phyloP scores from a whole-genome alignment of 1,284 basidiomycete genomes.

The Ceratobasidium sp. region DNA sequence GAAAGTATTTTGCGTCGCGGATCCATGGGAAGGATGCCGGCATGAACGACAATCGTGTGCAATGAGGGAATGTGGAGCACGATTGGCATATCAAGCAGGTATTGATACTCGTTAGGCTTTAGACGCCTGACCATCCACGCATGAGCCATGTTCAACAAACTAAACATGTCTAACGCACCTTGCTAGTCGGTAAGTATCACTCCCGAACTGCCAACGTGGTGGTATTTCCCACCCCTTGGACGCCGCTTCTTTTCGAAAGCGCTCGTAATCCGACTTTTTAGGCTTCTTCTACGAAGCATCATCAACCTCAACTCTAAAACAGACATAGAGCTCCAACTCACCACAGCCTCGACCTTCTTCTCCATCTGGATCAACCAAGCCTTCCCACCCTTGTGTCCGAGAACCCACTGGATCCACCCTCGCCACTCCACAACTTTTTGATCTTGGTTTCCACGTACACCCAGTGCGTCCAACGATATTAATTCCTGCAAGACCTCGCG shows the following conservation, averaged over 20 bases:
- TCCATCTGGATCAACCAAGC: slow-evolving; percentile 59
- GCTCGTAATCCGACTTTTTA: slow-evolving; percentile 18
- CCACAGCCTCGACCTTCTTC: slow-evolving; percentile 46
- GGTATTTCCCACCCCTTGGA: slow-evolving; percentile 58
- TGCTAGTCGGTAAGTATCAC: slow-evolving; percentile 79
- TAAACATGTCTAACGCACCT: slow-evolving; percentile 50
- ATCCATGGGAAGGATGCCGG: slow-evolving; percentile 77
- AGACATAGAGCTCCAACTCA: slow-evolving; percentile 44
- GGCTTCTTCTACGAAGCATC: not conserved
- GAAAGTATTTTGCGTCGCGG: slow-evolving; percentile 60
- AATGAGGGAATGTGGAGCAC: slow-evolving; percentile 77
- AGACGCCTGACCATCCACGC: slow-evolving; percentile 55
- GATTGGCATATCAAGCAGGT: slow-evolving; percentile 74
- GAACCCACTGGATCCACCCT: slow-evolving; percentile 68
- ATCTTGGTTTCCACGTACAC: slow-evolving; percentile 93
- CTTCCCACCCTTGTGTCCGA: slow-evolving; percentile 43
- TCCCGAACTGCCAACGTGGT: slow-evolving; percentile 71
- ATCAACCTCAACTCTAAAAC: not conserved
- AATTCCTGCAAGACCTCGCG: slow-evolving; percentile 71
- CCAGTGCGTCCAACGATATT: slow-evolving; percentile 62
- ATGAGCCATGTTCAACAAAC: slow-evolving; percentile 4
- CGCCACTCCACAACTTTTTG: slow-evolving; percentile 87
- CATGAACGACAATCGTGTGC: slow-evolving; percentile 83
- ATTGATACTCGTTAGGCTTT: slow-evolving; percentile 65
- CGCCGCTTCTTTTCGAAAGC: slow-evolving; percentile 8